These are phyloP conservation scores for Leishmania tropica DNA, from an alignment of 208 protist genomes.

Conservation along the genomic window DNA sequence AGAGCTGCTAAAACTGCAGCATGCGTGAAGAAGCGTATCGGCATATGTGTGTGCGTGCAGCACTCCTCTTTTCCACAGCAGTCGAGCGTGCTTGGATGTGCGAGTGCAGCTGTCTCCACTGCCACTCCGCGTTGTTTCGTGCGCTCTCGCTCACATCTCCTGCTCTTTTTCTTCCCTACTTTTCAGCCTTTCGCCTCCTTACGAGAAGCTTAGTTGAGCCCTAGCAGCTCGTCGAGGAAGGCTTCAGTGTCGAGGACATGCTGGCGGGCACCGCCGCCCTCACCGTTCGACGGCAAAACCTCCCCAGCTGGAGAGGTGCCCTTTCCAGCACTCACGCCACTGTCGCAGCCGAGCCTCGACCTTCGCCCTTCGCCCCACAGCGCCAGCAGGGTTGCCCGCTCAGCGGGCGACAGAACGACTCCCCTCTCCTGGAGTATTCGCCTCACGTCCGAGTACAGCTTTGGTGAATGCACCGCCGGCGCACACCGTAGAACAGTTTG, in stretches of 20 bases:
- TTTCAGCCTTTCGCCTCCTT: neutral
- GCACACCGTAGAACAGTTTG: constrained; percentile 35
- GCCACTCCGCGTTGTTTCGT: neutral
- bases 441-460: constrained; percentile 38
- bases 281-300: neutral
- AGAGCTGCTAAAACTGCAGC: neutral
- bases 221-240: constrained; percentile 42
- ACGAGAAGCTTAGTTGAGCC: constrained; percentile 1
- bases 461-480: constrained; percentile 25
- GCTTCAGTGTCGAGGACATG: neutral
- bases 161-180: neutral
- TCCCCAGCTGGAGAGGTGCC: neutral
- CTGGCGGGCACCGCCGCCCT: constrained; percentile 1
- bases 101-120: neutral
- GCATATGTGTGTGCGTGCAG: neutral
- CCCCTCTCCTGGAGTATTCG: constrained; percentile 1
- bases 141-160: neutral
- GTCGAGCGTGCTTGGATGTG: neutral
- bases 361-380: constrained; percentile 1
- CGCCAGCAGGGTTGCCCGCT: constrained; percentile 41
- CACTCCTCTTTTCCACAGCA: neutral
- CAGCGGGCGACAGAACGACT: constrained; percentile 28
- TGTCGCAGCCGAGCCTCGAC: neutral
- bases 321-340: neutral
- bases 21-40: neutral